Percentiles rank a stretch among this genome's conserved stretches.
phyloP scores from a whole-genome alignment of 169 alveolate species.

The Cryptosporidium baileyi region DNA sequence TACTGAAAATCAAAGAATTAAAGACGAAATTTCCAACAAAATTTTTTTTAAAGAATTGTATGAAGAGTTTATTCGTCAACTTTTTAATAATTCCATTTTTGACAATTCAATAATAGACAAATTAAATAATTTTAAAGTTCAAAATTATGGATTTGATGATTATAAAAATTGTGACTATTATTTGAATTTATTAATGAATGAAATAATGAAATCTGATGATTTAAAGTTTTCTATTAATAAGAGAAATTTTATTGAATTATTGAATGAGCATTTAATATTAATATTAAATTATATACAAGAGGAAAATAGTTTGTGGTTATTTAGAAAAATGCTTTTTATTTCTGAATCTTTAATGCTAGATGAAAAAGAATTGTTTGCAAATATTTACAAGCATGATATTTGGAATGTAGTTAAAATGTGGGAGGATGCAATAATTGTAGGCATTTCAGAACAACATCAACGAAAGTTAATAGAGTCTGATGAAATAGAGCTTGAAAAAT shows the following conservation, averaged over 20 bases:
- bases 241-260: not conserved
- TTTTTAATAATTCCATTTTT: not conserved
- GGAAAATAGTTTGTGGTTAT: constrained; percentile 13
- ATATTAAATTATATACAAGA: constrained; percentile 10
- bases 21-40: not conserved
- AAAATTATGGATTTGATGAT: not conserved
- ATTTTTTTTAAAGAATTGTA: not conserved
- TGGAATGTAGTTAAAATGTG: constrained; percentile 55
- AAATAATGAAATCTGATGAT: not conserved
- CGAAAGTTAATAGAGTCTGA: constrained; percentile 16
- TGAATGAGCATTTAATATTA: not conserved
- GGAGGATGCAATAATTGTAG: constrained; percentile 42
- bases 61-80: not conserved
- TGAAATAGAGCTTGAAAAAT: constrained; percentile 21
- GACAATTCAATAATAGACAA: not conserved
- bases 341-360: constrained; percentile 22
- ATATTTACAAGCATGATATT: constrained; percentile 32
- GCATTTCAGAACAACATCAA: constrained; percentile 51
- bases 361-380: not conserved
- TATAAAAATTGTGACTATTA: constrained; percentile 20
- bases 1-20: not conserved
- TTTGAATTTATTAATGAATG: constrained; percentile 6
- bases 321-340: constrained; percentile 30
- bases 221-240: not conserved
- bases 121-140: not conserved